These are phyloP conservation scores for Myxozyma neglecta DNA, from an alignment of 805 yeast genomes.

Conservation along the genomic window DNA sequence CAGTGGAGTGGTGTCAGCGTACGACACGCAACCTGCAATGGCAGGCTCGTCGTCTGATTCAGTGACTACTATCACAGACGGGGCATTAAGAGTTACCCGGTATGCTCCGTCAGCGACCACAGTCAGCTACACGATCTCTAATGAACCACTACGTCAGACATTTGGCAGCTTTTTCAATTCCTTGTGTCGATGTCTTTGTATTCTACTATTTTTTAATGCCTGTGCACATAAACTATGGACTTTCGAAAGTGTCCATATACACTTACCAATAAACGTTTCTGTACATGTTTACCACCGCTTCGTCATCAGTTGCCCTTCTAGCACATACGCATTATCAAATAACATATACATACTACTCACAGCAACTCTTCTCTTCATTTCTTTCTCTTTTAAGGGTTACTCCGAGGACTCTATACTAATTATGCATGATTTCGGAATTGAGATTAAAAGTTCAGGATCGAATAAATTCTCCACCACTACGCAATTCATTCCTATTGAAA, in stretches of 20 bases:
- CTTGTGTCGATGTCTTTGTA: not conserved
- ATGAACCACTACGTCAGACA: conserved; percentile 3
- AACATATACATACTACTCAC: not conserved
- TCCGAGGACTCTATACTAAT: conserved; percentile 36
- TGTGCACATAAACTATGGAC: conserved; percentile 2
- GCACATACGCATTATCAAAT: not conserved
- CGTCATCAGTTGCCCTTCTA: not conserved
- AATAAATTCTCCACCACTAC: conserved; percentile 31
- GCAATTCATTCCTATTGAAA: conserved; percentile 46
- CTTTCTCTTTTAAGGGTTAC: conserved; percentile 7
- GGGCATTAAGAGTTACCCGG: conserved; percentile 13
- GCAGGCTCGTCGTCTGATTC: not conserved
- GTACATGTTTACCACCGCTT: not conserved
- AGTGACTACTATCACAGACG: not conserved
- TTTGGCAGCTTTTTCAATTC: not conserved
- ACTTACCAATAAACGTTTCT: not conserved
- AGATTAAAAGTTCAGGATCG: conserved; percentile 45
- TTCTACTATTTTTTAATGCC: not conserved
- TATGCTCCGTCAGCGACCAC: conserved; percentile 17
- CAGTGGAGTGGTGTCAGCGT: not conserved
- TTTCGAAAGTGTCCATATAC: not conserved
- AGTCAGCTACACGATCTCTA: conserved; percentile 20
- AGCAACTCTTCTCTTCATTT: not conserved
- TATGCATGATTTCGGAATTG: conserved; percentile 37
- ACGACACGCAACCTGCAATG: too few relatives aligned